Base-by-base conservation (phyloP, 371 early-diverging fungal species). In the Mucor circinelloides region DNA sequence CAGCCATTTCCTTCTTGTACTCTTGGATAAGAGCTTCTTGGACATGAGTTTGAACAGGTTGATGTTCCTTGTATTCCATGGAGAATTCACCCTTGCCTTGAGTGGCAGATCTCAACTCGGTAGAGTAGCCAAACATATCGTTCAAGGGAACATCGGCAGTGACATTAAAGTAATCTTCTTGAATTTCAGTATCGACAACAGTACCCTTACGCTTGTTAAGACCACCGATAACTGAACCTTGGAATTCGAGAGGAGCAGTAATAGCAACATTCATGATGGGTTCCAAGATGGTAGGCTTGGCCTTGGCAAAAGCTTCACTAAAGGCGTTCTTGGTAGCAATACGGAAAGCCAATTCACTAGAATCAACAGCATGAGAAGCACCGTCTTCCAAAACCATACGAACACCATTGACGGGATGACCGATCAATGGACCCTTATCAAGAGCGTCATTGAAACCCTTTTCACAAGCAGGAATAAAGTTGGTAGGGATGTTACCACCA, bases 41-140 rank as follows among this genome's bases (percentile, higher is more conserved):
- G 12, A 94, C 90, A 64, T 88, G 81, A 15, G 91, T 82, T 58
- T 85, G 73, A 32, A 97, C 98, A 34, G 95, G 89, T 59, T 84
- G 82, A 79, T 99, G 97, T 50, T 87, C 82, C 83, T 92, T 90
- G 86, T 97, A 97, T 84, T 96, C 97, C 99, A 99, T 99, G 59
- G 93, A 83, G 85, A 97, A 99, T 84, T 98, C 98, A 58, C 99
- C 99, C 89, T 98, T 99, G 69, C 99, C 99, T 70, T 96, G 94
- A 27, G 97, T 97, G 58, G 93, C 88, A 30, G 94, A 92, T 64
- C 99, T 88, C 70, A 99, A 85, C 78, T 98, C 98, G 17, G 96
- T 94, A 34, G 96, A 94, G 77, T 96, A 97, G 34, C 98, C 98
- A 87, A 98, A 98, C 98, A 99, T 98, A 63, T 94, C 94, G 81